A percentile compares a stretch with the other conserved stretches of the same genome.
phyloP scores from a whole-genome alignment of 2,329 filamentous ascomycete genomes.

The Calcarisporium arbuscula region DNA sequence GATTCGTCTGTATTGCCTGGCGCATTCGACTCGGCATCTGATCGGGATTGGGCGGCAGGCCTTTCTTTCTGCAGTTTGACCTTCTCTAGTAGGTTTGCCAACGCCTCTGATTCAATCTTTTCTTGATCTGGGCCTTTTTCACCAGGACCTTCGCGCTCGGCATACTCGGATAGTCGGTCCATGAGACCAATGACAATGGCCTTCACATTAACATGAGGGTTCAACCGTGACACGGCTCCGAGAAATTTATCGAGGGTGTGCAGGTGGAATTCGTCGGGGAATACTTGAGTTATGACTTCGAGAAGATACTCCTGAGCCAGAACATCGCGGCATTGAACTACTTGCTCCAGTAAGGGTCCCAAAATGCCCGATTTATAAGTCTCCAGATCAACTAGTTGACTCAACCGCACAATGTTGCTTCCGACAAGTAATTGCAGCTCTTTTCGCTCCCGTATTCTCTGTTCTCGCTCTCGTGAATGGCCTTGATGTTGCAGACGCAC shows the following conservation, averaged over 20 bases:
- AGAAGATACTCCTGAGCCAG: constrained; percentile 94
- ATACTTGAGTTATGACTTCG: constrained; percentile 97
- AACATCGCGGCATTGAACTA: constrained; percentile 95
- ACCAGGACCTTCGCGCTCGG: constrained; percentile 75
- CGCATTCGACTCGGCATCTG: too few species aligned
- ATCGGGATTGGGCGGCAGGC: too few species aligned
- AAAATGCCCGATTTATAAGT: constrained; percentile 89
- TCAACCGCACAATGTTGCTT: constrained; percentile 90
- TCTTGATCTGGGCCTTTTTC: constrained; percentile 65
- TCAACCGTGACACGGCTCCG: constrained; percentile 83
- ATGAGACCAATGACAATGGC: constrained; percentile 96
- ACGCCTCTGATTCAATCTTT: constrained; percentile 78
- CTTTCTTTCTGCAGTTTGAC: constrained; percentile 63
- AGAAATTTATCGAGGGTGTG: constrained; percentile 95
- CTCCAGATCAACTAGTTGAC: constrained; percentile 90
- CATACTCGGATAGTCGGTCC: constrained; percentile 91
- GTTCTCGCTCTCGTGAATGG: constrained; percentile 88
- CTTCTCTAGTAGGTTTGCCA: constrained; percentile 70
- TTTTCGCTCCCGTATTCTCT: constrained; percentile 87
- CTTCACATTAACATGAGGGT: constrained; percentile 96
- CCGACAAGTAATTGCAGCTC: constrained; percentile 93
- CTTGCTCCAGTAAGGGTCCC: constrained; percentile 85
- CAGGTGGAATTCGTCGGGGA: constrained; percentile 96
- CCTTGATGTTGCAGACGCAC: constrained; percentile 95
- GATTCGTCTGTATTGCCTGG: constrained; percentile 14